Base-by-base conservation (phyloP, 257 asterid genomes). In the Rauvolfia tetraphylla region DNA sequence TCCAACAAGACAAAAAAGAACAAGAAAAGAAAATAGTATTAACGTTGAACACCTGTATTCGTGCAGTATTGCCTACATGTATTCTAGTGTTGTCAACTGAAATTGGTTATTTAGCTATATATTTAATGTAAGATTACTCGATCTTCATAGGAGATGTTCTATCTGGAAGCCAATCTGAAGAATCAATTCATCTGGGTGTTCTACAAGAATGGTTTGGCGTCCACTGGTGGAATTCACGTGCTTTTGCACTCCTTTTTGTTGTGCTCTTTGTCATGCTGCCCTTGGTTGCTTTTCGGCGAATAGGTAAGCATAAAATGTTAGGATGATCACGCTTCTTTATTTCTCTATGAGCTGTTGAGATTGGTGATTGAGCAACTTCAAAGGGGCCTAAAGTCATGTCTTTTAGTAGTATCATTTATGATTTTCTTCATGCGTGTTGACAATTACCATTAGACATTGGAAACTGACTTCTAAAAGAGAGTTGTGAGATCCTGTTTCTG, bases 161-260 rank as follows among this genome's bases (percentile, higher is more conserved):
- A 53, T 91, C 96, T 5, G 99, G 98, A 83, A 92, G 82, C 77
- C 83, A 84, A 49, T 86, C 96, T 7, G 93, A 82, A 59, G 97
- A 95, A 78, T 81, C 91, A 13, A 85, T 88, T 80, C 99, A 93
- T 84, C 82, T 89, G 79, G 99, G 99, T 17, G 72, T 93, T 76
- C 83, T 95, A 54, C 99, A 93, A 84, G 95, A 91, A 83, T 95
- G 99, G 99, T 93, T 95, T 80, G 98, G 98, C 46, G 71, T 78
- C 76, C 98, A 93, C 48, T 93, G 99, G 98, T 95, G 98, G 99
- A 93, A 78, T 46, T 85, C 96, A 0, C 96, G 98, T 3, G 90
- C 92, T 81, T 87, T 74, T 79, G 80, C 98, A 0, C 85, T 93
- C 81, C 86, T 95, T 63, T 59, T 93, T n/a, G 85, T 93, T 46